Base-by-base conservation (phyloP, 2,329 filamentous ascomycete genomes). In the Aspergillus unguis region DNA sequence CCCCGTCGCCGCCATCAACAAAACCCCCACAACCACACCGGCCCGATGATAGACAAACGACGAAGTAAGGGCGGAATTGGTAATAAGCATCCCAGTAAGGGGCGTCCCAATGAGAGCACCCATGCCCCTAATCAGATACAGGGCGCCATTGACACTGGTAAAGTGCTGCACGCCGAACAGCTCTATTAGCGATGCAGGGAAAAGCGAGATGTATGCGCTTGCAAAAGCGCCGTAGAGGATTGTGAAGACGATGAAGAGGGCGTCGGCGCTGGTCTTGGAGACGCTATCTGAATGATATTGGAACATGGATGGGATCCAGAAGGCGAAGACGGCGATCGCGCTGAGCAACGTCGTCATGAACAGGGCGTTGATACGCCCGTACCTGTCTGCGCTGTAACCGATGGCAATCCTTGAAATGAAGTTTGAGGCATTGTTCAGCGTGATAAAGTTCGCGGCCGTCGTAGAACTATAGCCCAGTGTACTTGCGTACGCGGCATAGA, bases 341-440 rank as follows among this genome's bases (percentile, higher is more conserved):
- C 69, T 69, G 38, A 70, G 50, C 5, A 70, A 53, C 0, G 62
- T 71, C 29, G 61, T 68, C 23, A 71, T 48, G 6, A 73, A 64
- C 1, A 76, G 58, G 2, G 71, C 67, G 54, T 76, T 75, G 40
- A 75, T 64, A 9, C 72, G 58, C 8, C 74, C 74, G 8, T 70
- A 58, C 4, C 65, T 61, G 53, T 76, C 74, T 3, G 74, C 71
- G 3, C 66, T 49, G 48, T 69, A 68, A 3, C 74, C 73, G 53
- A 76, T 67, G 0, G 65, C 57, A 9, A 76, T 70, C 32, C 70
- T 66, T 3, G 71, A 71, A 1, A 71, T 59, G 3, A 70, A 70
- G 46, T 74, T 75, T 2, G 69, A 67, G 1, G 71, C 72, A 52
- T 75, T 75, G 58, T 69, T 74, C 2, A 74, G 58, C 0, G 73